These are phyloP conservation scores for Thalassiosira livingstoniorum DNA, from an alignment of 352 stramenopile species.

Conservation along the genomic window DNA sequence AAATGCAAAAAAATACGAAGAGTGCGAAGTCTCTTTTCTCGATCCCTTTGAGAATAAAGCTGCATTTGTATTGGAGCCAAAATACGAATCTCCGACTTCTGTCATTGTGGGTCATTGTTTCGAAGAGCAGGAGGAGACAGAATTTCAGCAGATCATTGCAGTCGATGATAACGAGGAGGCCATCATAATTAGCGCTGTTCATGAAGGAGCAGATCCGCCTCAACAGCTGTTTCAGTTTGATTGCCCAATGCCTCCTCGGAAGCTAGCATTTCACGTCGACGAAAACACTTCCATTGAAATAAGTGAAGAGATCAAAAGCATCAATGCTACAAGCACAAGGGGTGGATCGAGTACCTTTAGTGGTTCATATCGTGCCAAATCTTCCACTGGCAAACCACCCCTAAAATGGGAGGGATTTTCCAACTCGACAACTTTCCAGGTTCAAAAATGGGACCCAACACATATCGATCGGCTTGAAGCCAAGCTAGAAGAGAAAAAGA, in stretches of 20 bases:
- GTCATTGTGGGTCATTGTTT: background rate
- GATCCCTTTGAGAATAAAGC: background rate
- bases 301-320: background rate
- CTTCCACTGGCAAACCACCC: background rate
- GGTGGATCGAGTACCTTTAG: background rate
- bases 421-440: background rate
- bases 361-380: background rate
- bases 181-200: too few species aligned
- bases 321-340: background rate
- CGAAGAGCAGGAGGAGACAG: background rate
- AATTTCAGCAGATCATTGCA: background rate
- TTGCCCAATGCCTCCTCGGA: background rate
- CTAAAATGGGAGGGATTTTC: background rate
- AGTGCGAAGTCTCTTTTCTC: background rate
- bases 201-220: too few species aligned
- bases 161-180: background rate
- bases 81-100: background rate
- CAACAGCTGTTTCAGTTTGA: background rate
- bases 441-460: background rate
- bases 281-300: background rate
- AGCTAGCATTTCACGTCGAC: background rate
- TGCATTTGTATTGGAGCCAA: background rate
- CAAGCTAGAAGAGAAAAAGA: too few species aligned
- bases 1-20: background rate
- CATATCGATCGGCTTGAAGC: too few species aligned